Base-by-base conservation (phyloP, 129 eudicot genomes). In the Rutidosis leptorrhynchoides region DNA sequence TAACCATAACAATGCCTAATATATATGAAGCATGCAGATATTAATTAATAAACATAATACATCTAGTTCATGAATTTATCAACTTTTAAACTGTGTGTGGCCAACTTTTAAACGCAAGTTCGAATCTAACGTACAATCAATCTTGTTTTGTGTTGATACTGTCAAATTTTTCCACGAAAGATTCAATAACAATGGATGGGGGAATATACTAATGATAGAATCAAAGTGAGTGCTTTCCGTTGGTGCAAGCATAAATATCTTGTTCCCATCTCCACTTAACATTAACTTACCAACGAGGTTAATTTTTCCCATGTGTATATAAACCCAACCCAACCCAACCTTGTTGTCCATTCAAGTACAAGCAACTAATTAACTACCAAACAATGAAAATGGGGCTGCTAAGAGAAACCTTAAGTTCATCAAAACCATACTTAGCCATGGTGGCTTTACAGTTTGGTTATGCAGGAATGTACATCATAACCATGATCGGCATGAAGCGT, bases 361-460 rank as follows among this genome's bases (percentile, higher is more conserved):
- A 59, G 5, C 19, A 53, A 33, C 16, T 54, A 23, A 29, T 2
- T 74, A 25, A 15, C 28, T 63, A 67, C 19, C n/a, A n/a, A n/a
- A 43, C 6, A 23, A 54, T 22, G 8, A 49, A 72, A 40, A 86
- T 81, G 89, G 79, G 66, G 23, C 24, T 52, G n/a, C 24, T 80
- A 17, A 61, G 45, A 60, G 55, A 32, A 21, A 69, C 58, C 12
- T 72, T 89, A 17, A 73, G 67, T 42, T 83, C 73, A 51, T 64
- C 80, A 64, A 87, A 81, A 67, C 90, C 96, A n/a, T 92, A 81
- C 70, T 10, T 92, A 69, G 89, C 89, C 3, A 89, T 92, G 77
- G 75, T 92, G 12, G 75, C 90, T 29, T 73, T 92, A 32, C 98
- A 92, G 66, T 85, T 88, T 83, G 98, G 98, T 4, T 89, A 88